Conservation (phyloP, 306 rosid genomes). For the Rosa persica region DNA sequence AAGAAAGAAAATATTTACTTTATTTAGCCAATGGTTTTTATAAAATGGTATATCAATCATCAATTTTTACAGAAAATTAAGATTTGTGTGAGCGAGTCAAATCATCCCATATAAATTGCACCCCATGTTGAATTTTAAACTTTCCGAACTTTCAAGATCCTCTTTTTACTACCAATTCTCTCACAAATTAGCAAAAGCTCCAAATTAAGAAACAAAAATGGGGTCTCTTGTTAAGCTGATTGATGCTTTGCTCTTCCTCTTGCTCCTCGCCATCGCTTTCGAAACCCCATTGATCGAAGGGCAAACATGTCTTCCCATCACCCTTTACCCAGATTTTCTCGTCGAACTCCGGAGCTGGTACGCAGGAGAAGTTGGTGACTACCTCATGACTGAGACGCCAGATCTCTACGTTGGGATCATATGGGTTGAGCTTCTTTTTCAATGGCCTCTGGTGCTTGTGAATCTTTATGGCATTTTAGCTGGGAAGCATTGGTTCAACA, state of each 20-base stretch:
- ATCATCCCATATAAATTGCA: neutral
- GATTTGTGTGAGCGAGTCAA: neutral
- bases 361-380: slow-evolving; percentile 12
- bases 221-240: slow-evolving; percentile 17
- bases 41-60: neutral
- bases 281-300: slow-evolving; percentile 19
- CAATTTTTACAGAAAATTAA: neutral
- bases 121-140: neutral
- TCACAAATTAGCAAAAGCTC: neutral
- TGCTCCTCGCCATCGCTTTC: slow-evolving; percentile 5
- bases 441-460: slow-evolving; percentile 19
- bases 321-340: neutral
- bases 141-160: slow-evolving; percentile 9
- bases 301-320: slow-evolving; percentile 19
- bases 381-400: slow-evolving; percentile 9
- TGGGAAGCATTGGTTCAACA: slow-evolving; percentile 15
- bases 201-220: slow-evolving; percentile 1
- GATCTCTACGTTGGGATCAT: slow-evolving; percentile 26
- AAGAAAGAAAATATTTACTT: too few relatives aligned
- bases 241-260: slow-evolving; percentile 18
- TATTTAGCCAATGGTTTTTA: neutral
- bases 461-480: slow-evolving; percentile 20
- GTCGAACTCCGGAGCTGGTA: slow-evolving; percentile 19
- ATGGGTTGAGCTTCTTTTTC: slow-evolving; percentile 25
- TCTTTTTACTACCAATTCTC: slow-evolving; percentile 4